Conservation (phyloP, 305 asterid species). For the Petunia hybrid region DNA sequence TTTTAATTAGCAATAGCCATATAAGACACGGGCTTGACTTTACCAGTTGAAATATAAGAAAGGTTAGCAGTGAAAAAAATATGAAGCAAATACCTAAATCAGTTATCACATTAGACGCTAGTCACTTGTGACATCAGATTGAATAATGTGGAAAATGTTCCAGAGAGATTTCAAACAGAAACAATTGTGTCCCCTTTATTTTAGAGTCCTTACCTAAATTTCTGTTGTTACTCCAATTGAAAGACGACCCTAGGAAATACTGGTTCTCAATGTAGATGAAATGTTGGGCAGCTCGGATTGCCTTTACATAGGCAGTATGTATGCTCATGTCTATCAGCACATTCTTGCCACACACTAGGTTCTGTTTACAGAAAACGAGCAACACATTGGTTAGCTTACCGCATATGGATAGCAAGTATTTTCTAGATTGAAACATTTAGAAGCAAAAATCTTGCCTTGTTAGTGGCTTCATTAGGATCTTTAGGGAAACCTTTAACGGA, state of each 20-base stretch:
- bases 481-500: slow-evolving; percentile 78
- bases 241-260: slow-evolving; percentile 95
- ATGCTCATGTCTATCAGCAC: slow-evolving; percentile 91
- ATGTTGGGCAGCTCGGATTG: slow-evolving; percentile 97
- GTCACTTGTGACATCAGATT: neutral
- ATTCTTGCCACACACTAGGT: slow-evolving; percentile 82
- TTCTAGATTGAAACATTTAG: neutral
- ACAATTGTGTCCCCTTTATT: neutral
- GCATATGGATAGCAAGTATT: neutral
- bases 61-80: neutral
- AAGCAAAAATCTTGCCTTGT: slow-evolving; percentile 46
- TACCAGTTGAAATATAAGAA: neutral
- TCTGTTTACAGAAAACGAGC: slow-evolving; percentile 53
- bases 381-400: slow-evolving; percentile 2
- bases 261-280: slow-evolving; percentile 94
- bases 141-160: neutral
- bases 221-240: slow-evolving; percentile 66
- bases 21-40: neutral
- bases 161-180: neutral
- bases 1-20: slow-evolving; percentile 6
- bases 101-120: neutral
- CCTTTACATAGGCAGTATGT: slow-evolving; percentile 90
- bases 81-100: neutral
- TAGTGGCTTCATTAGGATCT: slow-evolving; percentile 68
- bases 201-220: slow-evolving; percentile 59